These are phyloP conservation scores for Rhizophora apiculata DNA, from an alignment of 345 rosid genomes.

Conservation along the genomic window DNA sequence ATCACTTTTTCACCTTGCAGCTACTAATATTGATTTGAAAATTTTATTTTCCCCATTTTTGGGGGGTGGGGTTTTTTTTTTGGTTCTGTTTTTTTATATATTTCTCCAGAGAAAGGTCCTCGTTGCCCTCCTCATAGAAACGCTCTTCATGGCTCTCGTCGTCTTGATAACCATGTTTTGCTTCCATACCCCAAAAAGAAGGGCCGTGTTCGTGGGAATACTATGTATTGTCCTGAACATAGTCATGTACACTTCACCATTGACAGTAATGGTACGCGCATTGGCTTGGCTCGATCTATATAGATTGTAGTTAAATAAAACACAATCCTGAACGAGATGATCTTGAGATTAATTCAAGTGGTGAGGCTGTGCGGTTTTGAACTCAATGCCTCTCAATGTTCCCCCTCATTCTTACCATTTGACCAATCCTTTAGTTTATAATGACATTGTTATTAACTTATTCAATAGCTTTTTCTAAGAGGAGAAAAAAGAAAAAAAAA, in stretches of 20 bases:
- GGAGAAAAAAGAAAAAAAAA: too few species aligned
- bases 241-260: conserved; percentile 18
- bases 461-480: not conserved
- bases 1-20: not conserved
- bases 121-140: conserved; percentile 33
- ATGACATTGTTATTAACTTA: not conserved
- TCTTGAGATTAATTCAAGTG: not conserved
- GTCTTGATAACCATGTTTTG: conserved; percentile 2
- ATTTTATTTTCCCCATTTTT: too few species aligned
- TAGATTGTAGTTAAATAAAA: too few species aligned
- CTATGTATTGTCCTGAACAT: conserved; percentile 17
- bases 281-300: not conserved
- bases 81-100: not conserved
- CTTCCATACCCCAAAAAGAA: conserved; percentile 1
- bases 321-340: not conserved
- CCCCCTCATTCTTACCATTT: too few species aligned
- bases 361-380: too few species aligned
- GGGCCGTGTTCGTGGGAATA: conserved; percentile 15
- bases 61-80: too few species aligned
- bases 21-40: too few species aligned
- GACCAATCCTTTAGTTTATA: too few species aligned
- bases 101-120: conserved; percentile 34
- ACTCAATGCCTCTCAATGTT: too few species aligned
- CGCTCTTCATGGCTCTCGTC: conserved; percentile 31
- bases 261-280: conserved; percentile 17